Percentiles rank a stretch among this genome's conserved stretches.
Conservation (phyloP, 116 monocot genomes). For the Zostera marina region DNA sequence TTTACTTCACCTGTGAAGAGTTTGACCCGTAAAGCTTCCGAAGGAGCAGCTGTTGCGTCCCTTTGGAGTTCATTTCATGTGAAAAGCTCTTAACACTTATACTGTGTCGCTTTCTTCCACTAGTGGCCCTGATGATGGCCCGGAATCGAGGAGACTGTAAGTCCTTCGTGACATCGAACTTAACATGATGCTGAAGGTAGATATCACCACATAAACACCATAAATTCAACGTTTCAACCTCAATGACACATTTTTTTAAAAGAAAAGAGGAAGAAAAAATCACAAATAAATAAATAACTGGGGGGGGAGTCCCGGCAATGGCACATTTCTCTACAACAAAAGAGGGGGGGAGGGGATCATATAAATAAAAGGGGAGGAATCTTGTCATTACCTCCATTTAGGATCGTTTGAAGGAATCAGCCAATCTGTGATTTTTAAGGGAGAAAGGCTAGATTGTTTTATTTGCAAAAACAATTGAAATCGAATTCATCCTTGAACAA, state of each 20-base stretch:
- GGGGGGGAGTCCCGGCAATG: too few relatives aligned
- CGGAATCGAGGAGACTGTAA: constrained; percentile 84
- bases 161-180: constrained; percentile 32
- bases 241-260: neutral
- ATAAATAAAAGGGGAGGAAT: too few relatives aligned
- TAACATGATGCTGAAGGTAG: constrained; percentile 4
- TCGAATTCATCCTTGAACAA: too few relatives aligned
- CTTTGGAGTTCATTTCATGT: constrained; percentile 53
- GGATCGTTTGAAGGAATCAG: too few relatives aligned
- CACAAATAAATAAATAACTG: too few relatives aligned
- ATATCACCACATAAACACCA: neutral
- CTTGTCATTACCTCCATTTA: too few relatives aligned
- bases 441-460: too few relatives aligned
- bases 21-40: constrained; percentile 34
- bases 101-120: constrained; percentile 37
- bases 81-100: constrained; percentile 77
- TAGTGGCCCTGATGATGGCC: constrained; percentile 86
- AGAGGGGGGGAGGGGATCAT: too few relatives aligned
- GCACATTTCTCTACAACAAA: too few relatives aligned
- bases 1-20: constrained; percentile 26
- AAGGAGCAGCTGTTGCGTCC: constrained; percentile 17
- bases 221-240: neutral
- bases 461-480: too few relatives aligned
- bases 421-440: too few relatives aligned
- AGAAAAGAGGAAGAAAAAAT: too few relatives aligned